Evolutionary conservation across 2,329 filamentous ascomycete species (phyloP), one percentile per base, ranked within the genome.

Genomic region (Sporothrix sp.): DNA sequence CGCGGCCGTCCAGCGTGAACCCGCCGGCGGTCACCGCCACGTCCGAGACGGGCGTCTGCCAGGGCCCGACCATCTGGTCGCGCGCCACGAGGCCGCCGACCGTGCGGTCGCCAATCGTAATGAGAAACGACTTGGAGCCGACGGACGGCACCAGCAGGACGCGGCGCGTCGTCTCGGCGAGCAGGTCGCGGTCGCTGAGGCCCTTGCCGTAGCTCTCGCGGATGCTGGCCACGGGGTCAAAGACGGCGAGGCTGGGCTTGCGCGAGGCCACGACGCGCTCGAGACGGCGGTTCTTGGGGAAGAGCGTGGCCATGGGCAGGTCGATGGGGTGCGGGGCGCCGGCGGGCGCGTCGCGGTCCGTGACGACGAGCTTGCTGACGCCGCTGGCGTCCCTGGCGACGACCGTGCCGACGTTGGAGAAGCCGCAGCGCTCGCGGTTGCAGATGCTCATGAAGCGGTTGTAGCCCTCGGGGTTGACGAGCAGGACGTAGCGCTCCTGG

Each of bases 81-180:
- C 90, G 80, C 9, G 85, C 81, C 7, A 87, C 89, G 52, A 97
- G 75, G 46, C 91, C 93, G 57, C 91, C 91, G 27, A 97, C 90
- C 25, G 85, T 88, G 55, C 93, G 81, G 66, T 97, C 93, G 45
- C 86, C 90, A 58, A 97, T 98, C 2, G 93, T 97, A 62, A 98
- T 96, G 33, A 98, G 75, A 72, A 97, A 98, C 20, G 85, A 89
- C 69, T 97, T 97, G 20, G 90, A 96, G n/a, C 89, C 91, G 20
- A 97, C 93, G 1, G 90, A 79, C 18, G 93, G 91, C 48, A 97
- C 74, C 45, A 81, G 80, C 50, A 97, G 81, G 3, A 97, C 88
- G 54, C 88, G 75, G 59, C 88, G 81, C 1, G 87, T 79, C 14
- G 91, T 89, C 65, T 90, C 71, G 23, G 65, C 68, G 27, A 81